Conservation (phyloP, 2,329 filamentous ascomycete species). For the Colletotrichum zoysiae region DNA sequence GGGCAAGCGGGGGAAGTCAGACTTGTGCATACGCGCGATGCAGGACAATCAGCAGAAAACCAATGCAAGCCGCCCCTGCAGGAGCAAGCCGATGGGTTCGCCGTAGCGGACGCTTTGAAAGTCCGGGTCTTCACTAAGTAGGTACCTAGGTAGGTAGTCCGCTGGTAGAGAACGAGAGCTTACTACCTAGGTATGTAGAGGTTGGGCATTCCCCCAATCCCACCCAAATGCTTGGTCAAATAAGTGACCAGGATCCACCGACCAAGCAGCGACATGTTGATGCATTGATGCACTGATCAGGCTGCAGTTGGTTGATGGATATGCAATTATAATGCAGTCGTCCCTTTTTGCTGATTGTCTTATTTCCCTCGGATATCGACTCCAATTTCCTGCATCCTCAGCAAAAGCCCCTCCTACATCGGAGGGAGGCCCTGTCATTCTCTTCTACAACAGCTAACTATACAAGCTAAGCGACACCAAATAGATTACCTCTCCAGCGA, state of each 20-base stretch:
- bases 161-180: background rate
- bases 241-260: conserved; percentile 1
- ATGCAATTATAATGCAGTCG: too few relatives aligned
- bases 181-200: too few relatives aligned
- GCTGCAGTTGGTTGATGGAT: background rate
- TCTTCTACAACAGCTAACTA: background rate
- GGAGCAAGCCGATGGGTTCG: conserved; percentile 7
- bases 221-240: background rate
- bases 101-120: conserved; percentile 9
- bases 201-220: background rate
- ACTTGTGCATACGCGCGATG: conserved; percentile 3
- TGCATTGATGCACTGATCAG: conserved; percentile 11
- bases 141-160: background rate
- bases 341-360: background rate
- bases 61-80: conserved; percentile 4
- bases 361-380: conserved; percentile 12
- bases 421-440: background rate
- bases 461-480: conserved; percentile 2
- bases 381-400: conserved; percentile 25
- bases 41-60: background rate
- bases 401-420: background rate
- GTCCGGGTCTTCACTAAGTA: background rate
- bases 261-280: conserved; percentile 14
- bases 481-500: conserved; percentile 5
- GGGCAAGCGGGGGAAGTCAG: background rate